phyloP scores from a whole-genome alignment of 257 asterid genomes.

The Eustoma russellianum region DNA sequence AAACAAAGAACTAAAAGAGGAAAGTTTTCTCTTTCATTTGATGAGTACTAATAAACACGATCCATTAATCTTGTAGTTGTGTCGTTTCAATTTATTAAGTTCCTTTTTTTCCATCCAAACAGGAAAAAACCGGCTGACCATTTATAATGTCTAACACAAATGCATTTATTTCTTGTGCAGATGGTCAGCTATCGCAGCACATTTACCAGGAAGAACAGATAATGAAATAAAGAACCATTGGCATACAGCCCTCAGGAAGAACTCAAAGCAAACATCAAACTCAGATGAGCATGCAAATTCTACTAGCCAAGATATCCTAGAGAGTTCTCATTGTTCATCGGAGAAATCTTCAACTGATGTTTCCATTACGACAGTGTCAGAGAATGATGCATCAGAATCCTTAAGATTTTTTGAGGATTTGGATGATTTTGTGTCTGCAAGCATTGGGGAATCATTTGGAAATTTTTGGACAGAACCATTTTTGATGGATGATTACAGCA shows the following conservation, averaged over 20 bases:
- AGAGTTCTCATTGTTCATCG: no score
- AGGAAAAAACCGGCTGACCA: no score
- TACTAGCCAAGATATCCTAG: not conserved
- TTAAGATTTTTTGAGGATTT: not conserved
- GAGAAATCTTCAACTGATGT: no score
- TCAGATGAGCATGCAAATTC: not conserved
- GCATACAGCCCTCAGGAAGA: conserved; percentile 40
- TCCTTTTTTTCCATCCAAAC: no score
- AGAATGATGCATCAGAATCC: not conserved
- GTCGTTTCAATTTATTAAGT: no score
- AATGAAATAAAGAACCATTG: conserved; percentile 45
- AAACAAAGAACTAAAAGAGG: no score
- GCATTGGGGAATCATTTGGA: conserved; percentile 8
- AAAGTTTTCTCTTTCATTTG: no score
- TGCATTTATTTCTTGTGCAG: conserved; percentile 5
- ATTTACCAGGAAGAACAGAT: conserved; percentile 40
- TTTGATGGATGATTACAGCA: conserved; percentile 7
- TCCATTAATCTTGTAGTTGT: no score
- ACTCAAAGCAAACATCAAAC: not conserved
- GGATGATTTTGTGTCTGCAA: conserved; percentile 1
- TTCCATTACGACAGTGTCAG: not conserved
- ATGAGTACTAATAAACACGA: no score
- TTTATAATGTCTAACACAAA: no score
- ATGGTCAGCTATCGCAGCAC: conserved; percentile 43
- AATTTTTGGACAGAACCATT: conserved; percentile 21